Base-by-base conservation (phyloP, 805 yeast genomes). In the Yamadazyma ubonensis region DNA sequence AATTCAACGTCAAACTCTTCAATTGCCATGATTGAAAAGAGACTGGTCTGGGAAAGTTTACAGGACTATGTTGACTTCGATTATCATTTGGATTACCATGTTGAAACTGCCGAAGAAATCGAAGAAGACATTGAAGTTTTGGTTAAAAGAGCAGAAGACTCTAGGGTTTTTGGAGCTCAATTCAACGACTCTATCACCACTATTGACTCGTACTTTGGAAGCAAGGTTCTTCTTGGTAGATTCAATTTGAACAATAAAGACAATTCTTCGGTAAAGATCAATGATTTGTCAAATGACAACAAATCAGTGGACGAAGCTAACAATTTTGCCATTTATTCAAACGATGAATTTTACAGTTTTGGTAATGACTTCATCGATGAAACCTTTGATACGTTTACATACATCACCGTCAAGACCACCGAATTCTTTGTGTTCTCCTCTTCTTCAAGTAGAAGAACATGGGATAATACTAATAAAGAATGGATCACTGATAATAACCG, bases 321-420 rank as follows among this genome's bases (percentile, higher is more conserved):
- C 44, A 61, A 75, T 25, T 56, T 65, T 22, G 76, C 70, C 1
- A 29, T 69, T 4, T 71, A 58, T 45, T 17, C 38, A 10, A 58
- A 66, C 41, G 66, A 63, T 0, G 50, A 67, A 3, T 75, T 78
- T 73, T 64, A 46, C 34, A 53, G 74, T 0, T 66, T 76, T 46
- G 77, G 75, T 2, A 58, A 65, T 42, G 44, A 53, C 8, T 55
- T 47, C 27, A 29, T 52, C 7, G 50, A 52, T 39, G 43, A 31
- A 4, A 46, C 54, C 7, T 64, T 53, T 39, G 52, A 58, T 28
- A 57, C 57, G 29, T 59, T 67, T 41, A 48, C 71, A 15, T 61
- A 58, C 31, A 39, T 71, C 12, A 65, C 68, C 2, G 52, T 73
- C 28, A 56, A 69, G 29, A 63, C 55, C 3, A 51, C 57, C 0